Base-by-base conservation (phyloP, 176 grass and related monocot genomes). In the Bonia amplexicaulis region DNA sequence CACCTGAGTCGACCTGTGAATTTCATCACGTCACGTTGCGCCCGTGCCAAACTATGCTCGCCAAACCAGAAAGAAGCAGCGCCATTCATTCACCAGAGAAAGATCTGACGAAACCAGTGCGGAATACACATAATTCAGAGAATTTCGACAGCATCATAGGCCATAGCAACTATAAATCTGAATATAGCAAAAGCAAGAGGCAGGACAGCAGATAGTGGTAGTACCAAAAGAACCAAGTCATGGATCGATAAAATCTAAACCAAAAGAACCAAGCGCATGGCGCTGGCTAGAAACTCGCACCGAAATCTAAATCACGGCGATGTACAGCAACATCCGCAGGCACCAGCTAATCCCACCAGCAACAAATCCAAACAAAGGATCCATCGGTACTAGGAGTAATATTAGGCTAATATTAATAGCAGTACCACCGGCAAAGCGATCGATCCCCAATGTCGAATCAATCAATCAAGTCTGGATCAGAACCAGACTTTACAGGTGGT, bases 401-500 rank as follows among this genome's bases (percentile, higher is more conserved):
- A 14, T 13, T 1, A 19, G 1, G 29, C 71, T 68, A 77, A 20
- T 12, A 68, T 0, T 33, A 69, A 0, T 17, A 69, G 22, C 1
- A 67, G 9, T 2, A 71, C 0, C 52, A 20, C 52, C 16, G 19
- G 6, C 41, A 20, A 35, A 74, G 3, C 6, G 45, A 46, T 44
- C 39, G 22, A 35, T 77, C 73, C 57, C 26, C 16, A 14, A 6
- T 20, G 14, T 7, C 14, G 9, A 74, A 76, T 40, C 52, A 0
- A 55, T 26, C n/a, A 7, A 25, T 7, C 4, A 35, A 46, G 44
- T 12, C 44, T 9, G 12, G 47, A 76, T 85, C 84, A 90, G 89
- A 90, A 91, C 62, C 89, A 27, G 76, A 87, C 85, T 63, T 76
- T 87, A 85, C 89, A 91, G 0, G 84, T 37, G 0, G 71, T 70